Base-by-base conservation (phyloP, 2,329 filamentous ascomycete species). In the Phyllosticta ampelicida region DNA sequence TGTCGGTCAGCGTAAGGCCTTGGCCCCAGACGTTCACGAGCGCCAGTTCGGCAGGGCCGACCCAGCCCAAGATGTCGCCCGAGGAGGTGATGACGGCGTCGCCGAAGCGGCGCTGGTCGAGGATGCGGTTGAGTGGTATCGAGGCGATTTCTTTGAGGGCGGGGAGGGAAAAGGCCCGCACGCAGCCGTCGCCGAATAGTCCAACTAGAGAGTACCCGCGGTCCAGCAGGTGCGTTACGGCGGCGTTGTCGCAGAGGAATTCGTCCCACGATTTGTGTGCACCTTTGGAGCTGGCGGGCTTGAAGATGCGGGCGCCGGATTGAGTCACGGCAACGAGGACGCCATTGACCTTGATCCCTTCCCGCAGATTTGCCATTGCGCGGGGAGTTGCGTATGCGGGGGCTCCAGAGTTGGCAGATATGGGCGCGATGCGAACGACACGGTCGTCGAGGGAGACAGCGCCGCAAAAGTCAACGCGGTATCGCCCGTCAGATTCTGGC, bases 261-360 rank as follows among this genome's bases (percentile, higher is more conserved):
- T 89, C 85, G 65, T 96, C 90, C 73, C 94, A 97, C 1, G 85
- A 84, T 65, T 94, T 96, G 58, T 90, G 89, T 0, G 92, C 91
- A n/a, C 92, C 94, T 73, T 96, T 97, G 19, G 85, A 80, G 1
- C 82, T 83, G 2, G 90, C 85, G 0, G 94, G 92, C 63, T 86
- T 89, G 77, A 96, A 96, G 53, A 99, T 84, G 58, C 91, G 84
- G n/a, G 85, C 86, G 65, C 90, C 89, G 3, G 80, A 80, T 48
- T 77, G 74, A 1, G 86, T 89, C 71, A 92, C 88, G 59, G 83
- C 89, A 51, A 97, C 79, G 10, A 99, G 74, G 1, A 87, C 84
- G 13, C 94, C 94, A 63, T 94, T 85, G 1, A 94, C 80, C 67
- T 87, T 87, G 9, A 77, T 72, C 1, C 92, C 91, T 53, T 80